Conservation (phyloP, 2,329 filamentous ascomycete genomes). For the Decorospora gaudefroyi region DNA sequence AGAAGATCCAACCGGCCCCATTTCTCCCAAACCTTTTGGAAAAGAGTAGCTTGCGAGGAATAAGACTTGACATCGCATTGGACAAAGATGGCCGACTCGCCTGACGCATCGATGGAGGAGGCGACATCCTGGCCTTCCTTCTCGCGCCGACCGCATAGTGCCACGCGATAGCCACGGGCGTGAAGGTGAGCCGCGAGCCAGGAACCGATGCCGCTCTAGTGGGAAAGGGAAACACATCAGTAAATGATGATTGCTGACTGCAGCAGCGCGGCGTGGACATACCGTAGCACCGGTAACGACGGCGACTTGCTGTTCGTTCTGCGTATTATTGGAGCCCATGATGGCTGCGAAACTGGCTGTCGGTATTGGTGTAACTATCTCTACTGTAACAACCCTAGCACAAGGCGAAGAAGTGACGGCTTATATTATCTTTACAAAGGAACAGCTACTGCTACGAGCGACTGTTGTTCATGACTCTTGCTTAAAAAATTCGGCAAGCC, state of each 20-base stretch:
- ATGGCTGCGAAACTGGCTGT: neutral
- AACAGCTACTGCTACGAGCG: too few species aligned
- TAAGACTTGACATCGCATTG: slow-evolving; percentile 55
- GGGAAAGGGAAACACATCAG: slow-evolving; percentile 9
- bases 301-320: slow-evolving; percentile 39
- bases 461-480: too few species aligned
- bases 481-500: too few species aligned
- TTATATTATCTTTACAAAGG: too few species aligned
- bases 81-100: slow-evolving; percentile 50
- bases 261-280: slow-evolving; percentile 21
- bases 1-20: slow-evolving; percentile 56
- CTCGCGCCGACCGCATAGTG: slow-evolving; percentile 49
- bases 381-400: too few species aligned
- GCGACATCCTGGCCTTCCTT: slow-evolving; percentile 42
- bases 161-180: slow-evolving; percentile 45
- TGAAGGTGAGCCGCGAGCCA: slow-evolving; percentile 50
- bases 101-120: slow-evolving; percentile 20
- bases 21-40: slow-evolving; percentile 50
- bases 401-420: too few species aligned
- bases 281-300: slow-evolving; percentile 52
- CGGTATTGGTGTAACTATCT: too few species aligned
- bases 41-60: slow-evolving; percentile 51
- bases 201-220: slow-evolving; percentile 55
- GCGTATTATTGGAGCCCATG: slow-evolving; percentile 13
- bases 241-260: neutral